A percentile compares a stretch with the other conserved stretches of the same genome.
These are phyloP conservation scores for Leucoagaricus sp. DNA, from an alignment of 1,284 basidiomycete species.

Conservation along the genomic window DNA sequence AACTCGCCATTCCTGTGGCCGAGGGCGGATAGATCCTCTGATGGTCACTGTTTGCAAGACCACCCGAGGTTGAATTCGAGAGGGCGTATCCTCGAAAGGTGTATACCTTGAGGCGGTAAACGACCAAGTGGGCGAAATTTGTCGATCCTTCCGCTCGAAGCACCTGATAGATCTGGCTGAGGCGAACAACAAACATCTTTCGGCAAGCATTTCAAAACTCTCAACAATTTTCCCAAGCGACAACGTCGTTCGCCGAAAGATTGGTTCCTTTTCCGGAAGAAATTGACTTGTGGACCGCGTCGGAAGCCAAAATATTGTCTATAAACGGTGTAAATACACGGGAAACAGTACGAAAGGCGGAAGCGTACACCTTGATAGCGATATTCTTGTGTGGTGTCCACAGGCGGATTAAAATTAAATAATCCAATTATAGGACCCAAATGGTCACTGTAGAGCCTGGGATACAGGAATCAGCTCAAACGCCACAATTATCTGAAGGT, in stretches of 20 bases:
- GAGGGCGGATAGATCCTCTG: conserved; percentile 2
- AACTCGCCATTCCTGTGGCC: conserved; percentile 3
- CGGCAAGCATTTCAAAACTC: conserved; percentile 26
- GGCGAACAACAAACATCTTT: conserved; percentile 36
- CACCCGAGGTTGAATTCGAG: conserved; percentile 16
- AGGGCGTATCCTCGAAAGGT: conserved; percentile 12
- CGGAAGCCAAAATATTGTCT: conserved; percentile 54
- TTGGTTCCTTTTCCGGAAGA: conserved; percentile 8
- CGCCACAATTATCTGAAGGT: not conserved
- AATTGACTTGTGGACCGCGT: conserved; percentile 29
- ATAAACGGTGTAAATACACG: not conserved
- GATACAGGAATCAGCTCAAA: conserved; percentile 5
- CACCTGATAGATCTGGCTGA: conserved; percentile 23
- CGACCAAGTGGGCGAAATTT: conserved; percentile 17
- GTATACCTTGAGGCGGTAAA: conserved; percentile 19
- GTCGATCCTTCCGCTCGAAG: conserved; percentile 13
- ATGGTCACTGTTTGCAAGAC: not conserved
- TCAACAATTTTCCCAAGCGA: conserved; percentile 22
- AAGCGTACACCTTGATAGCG: conserved; percentile 42
- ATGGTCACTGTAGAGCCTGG: conserved; percentile 46
- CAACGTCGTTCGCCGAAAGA: conserved; percentile 11
- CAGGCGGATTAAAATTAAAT: conserved; percentile 32
- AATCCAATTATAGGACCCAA: conserved; percentile 38
- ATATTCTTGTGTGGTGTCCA: conserved; percentile 20
- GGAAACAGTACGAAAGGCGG: not conserved